Base-by-base conservation (phyloP, 2,329 filamentous ascomycete genomes). In the Colletotrichum abscissum region DNA sequence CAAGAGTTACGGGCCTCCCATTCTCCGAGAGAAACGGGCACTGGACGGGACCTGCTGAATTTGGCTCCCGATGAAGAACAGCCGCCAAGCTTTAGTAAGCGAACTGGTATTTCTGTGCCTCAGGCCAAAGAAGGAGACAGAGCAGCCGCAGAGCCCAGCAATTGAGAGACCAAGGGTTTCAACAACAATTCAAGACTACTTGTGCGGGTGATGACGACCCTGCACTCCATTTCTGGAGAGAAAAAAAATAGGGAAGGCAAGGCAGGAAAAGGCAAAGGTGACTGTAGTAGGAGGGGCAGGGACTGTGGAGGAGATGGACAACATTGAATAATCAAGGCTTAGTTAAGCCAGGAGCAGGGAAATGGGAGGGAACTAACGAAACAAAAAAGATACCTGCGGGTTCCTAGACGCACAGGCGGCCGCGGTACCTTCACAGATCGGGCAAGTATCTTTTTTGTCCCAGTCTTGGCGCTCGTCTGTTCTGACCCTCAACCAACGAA, bases 381-480 rank as follows among this genome's bases (percentile, higher is more conserved):
- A 64, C 62, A 30, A 11, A 16, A 7, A 38, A 59, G 38, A 33
- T 69, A 73, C 70, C 58, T 73, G 66, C 33, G 19, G 42, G 64
- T 62, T 33, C 56, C 30, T 73, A 26, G 38, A 65, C 67, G 67
- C 62, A 73, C 67, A 54, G 67, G 71, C 71, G 71, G 67, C 71
- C 71, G 71, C 71, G 70, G 60, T 73, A 66, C 60, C 46, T 66
- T 49, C 35, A 70, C 35, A 52, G 24, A 46, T 26, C 24, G 22
- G 11, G 22, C 35, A 62, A n/a, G 71, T 73, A 71, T 60, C 62
- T 42, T 46, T 56, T 14, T 64, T n/a, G 49, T 55, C 22, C 24
- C 28, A n/a, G 28, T 63, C 59, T 52, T 19, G 42, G 42, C 42
- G 42, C 42, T 56, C 52, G 63, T 56, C 52, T 9, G 63, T 57